Evolutionary conservation across 352 stramenopile genomes (phyloP).

Genomic region (Globisporangium irregulare): DNA sequence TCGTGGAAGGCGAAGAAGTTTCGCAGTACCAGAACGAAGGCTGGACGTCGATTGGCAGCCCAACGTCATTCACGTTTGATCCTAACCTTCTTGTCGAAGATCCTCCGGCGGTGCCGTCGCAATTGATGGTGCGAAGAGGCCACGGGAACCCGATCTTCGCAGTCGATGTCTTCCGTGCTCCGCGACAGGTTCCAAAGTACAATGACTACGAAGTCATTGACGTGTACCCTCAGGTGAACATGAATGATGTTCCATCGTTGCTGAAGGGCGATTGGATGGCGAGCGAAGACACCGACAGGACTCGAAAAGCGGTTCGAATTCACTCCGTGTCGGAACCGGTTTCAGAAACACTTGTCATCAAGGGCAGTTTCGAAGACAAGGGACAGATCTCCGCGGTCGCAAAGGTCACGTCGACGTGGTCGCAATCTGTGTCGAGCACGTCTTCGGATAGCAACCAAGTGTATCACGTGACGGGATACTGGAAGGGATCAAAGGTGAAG

Average conservation of each 20-base stretch:
- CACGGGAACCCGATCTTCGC: slow-evolving; percentile 87
- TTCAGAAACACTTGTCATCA: slow-evolving; percentile 49
- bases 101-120: slow-evolving; percentile 19
- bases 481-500: slow-evolving; percentile 69
- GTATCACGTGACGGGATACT: slow-evolving; percentile 68
- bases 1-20: slow-evolving; percentile 51
- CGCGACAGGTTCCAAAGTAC: slow-evolving; percentile 82
- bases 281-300: slow-evolving; percentile 66
- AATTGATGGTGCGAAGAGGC: slow-evolving; percentile 72
- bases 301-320: slow-evolving; percentile 60
- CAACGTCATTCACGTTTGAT: slow-evolving; percentile 34
- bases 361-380: slow-evolving; percentile 67
- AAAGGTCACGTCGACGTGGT: slow-evolving; percentile 41
- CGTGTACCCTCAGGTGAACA: slow-evolving; percentile 29
- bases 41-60: slow-evolving; percentile 73
- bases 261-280: slow-evolving; percentile 78
- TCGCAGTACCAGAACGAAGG: slow-evolving; percentile 41
- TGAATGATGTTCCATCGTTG: slow-evolving; percentile 14
- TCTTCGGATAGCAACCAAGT: slow-evolving; percentile 21
- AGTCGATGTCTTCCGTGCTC: slow-evolving; percentile 83
- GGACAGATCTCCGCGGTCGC: slow-evolving; percentile 62
- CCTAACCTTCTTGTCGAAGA: slow-evolving; percentile 9
- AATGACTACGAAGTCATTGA: slow-evolving; percentile 89
- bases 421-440: slow-evolving; percentile 24
- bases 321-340: slow-evolving; percentile 57